These are phyloP conservation scores for Cupressus sempervirens DNA, from an alignment of 75 land plant genomes.

Conservation along the genomic window DNA sequence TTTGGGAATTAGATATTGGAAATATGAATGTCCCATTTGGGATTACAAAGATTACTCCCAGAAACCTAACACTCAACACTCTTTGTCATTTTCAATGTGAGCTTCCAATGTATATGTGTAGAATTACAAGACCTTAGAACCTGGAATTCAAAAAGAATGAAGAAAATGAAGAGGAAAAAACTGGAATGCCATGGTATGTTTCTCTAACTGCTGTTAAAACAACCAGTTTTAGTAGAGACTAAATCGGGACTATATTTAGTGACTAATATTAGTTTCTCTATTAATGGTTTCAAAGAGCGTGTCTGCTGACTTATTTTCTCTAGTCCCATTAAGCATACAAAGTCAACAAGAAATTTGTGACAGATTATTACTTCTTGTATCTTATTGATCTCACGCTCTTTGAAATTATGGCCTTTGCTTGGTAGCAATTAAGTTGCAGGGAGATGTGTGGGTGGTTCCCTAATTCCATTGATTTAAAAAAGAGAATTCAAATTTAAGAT, in stretches of 20 bases:
- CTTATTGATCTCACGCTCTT: background rate
- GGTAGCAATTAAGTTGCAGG: background rate
- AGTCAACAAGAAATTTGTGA: background rate
- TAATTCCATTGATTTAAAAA: background rate
- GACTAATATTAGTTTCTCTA: background rate
- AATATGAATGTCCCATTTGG: no score
- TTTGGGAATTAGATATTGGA: no score
- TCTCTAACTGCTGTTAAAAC: no score
- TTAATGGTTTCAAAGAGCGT: background rate
- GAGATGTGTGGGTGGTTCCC: background rate
- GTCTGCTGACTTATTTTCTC: background rate
- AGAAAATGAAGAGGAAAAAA: no score
- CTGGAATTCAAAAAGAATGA: no score
- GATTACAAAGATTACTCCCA: no score
- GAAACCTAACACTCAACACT: no score
- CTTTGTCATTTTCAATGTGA: no score
- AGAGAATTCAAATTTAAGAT: background rate
- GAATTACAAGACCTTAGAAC: no score
- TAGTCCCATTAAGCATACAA: background rate
- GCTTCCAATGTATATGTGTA: no score
- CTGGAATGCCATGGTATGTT: no score
- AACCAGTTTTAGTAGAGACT: no score
- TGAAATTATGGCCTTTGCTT: background rate
- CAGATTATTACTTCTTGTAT: background rate
- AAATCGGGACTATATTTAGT: background rate